A percentile compares a stretch with the other conserved stretches of the same genome.
Evolutionary conservation across 2,329 filamentous ascomycete genomes (phyloP).

Genomic region (Pseudocercospora fijiensis): DNA sequence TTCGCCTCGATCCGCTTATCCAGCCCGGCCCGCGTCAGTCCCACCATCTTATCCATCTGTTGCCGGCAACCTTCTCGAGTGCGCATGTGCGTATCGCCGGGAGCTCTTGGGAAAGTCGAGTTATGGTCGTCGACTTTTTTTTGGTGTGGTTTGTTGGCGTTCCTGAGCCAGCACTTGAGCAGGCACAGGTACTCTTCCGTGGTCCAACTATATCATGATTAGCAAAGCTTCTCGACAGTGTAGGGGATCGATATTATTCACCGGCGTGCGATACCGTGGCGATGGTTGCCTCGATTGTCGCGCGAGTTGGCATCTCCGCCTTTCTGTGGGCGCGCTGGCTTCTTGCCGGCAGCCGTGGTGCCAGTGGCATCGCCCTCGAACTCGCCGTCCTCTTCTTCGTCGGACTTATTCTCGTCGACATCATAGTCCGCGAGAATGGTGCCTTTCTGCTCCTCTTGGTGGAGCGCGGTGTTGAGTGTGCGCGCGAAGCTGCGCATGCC

Average conservation of each 20-base stretch:
- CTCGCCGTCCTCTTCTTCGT: background rate
- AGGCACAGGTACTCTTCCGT: constrained; percentile 1
- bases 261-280: background rate
- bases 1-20: constrained; percentile 6
- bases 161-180: constrained; percentile 6
- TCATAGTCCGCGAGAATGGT: constrained; percentile 3
- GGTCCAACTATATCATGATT: background rate
- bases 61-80: constrained; percentile 8
- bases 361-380: background rate
- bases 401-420: background rate
- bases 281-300: constrained; percentile 1
- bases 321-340: background rate
- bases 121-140: background rate
- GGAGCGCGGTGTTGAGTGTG: background rate
- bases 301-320: background rate
- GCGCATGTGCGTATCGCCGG: background rate
- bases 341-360: background rate
- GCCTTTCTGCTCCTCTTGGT: background rate
- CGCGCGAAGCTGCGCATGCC: background rate
- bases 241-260: background rate
- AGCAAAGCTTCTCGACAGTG: background rate
- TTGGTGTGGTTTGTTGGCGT: background rate
- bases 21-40: constrained; percentile 1
- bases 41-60: constrained; percentile 1
- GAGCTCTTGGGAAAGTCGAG: background rate